Conservation (phyloP, 1,284 basidiomycete genomes). For the Cryptococcus maquisensis region DNA sequence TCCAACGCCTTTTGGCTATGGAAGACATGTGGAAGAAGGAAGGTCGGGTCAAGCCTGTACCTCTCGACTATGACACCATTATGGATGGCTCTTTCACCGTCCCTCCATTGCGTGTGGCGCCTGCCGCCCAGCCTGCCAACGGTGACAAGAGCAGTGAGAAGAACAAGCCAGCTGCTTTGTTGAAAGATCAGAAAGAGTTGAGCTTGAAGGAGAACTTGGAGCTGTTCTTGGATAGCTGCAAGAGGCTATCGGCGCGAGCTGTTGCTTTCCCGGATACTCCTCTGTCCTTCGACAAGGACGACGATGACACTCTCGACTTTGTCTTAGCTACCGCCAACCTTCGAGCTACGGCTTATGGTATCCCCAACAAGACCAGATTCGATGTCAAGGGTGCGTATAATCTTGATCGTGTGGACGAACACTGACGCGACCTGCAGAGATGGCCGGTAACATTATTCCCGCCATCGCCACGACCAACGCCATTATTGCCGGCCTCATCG, state of each 20-base stretch:
- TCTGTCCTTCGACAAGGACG: constrained; percentile 96
- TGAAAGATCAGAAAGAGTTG: constrained; percentile 77
- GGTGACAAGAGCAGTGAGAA: constrained; percentile 6
- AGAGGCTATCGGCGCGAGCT: constrained; percentile 69
- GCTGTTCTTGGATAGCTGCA: constrained; percentile 76
- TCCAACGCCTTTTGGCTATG: constrained; percentile 86
- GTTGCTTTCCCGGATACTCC: constrained; percentile 64
- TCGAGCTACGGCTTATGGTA: constrained; percentile 83
- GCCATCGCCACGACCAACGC: constrained; percentile 99
- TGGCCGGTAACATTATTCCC: constrained; percentile 99
- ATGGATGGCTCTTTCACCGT: constrained; percentile 59
- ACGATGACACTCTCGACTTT: constrained; percentile 93
- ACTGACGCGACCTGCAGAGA: constrained; percentile 59
- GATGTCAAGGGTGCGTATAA: constrained; percentile 78
- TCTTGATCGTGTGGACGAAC: not conserved
- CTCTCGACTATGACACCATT: constrained; percentile 75
- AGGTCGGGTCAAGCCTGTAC: constrained; percentile 72
- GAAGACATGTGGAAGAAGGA: constrained; percentile 88
- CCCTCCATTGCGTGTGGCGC: constrained; percentile 37
- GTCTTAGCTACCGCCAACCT: constrained; percentile 93
- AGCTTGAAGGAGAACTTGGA: constrained; percentile 72
- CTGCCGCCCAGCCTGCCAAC: constrained; percentile 11
- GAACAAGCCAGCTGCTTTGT: constrained; percentile 11
- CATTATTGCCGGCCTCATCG: constrained; percentile 89
- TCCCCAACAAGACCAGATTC: constrained; percentile 85